phyloP scores from a whole-genome alignment of 2,329 filamentous ascomycete species.

The Tolypocladium paradoxum region DNA sequence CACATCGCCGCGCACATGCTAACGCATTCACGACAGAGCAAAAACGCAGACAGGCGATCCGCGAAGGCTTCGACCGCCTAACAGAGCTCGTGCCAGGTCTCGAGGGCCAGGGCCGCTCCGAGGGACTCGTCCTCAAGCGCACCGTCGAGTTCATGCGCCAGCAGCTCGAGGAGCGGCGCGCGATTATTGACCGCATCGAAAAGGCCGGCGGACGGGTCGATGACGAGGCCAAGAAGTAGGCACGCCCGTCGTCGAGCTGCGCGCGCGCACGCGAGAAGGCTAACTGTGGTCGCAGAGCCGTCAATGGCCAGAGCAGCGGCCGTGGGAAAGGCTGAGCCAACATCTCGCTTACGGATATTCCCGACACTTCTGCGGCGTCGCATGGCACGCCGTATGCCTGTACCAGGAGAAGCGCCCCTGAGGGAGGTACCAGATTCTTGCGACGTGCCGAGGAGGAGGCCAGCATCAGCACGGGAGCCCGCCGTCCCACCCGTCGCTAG shows the following conservation, averaged over 20 bases:
- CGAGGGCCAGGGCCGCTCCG: constrained; percentile 72
- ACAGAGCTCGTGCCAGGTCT: constrained; percentile 72
- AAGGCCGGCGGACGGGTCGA: constrained; percentile 45
- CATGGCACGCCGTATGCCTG: not conserved
- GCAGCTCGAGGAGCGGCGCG: constrained; percentile 46
- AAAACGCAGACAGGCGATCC: constrained; percentile 51
- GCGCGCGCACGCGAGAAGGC: not conserved
- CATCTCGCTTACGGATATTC: not conserved
- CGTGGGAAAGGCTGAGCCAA: not conserved
- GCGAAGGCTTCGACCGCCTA: constrained; percentile 73
- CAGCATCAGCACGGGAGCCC: not conserved
- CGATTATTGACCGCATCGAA: constrained; percentile 48
- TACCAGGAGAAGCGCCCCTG: not conserved
- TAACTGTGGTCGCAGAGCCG: not conserved
- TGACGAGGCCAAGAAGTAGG: constrained; percentile 31
- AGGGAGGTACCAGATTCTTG: not conserved
- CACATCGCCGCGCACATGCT: not conserved
- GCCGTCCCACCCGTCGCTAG: not conserved
- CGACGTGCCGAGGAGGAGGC: not conserved
- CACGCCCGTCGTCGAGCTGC: constrained; percentile 5
- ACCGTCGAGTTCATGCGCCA: constrained; percentile 56
- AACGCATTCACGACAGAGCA: constrained; percentile 21
- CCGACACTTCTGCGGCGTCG: not conserved
- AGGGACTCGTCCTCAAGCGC: constrained; percentile 69
- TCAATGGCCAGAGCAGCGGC: constrained; percentile 5